Base-by-base conservation (phyloP, 2,329 filamentous ascomycete genomes). In the Pseudogymnoascus sp. region DNA sequence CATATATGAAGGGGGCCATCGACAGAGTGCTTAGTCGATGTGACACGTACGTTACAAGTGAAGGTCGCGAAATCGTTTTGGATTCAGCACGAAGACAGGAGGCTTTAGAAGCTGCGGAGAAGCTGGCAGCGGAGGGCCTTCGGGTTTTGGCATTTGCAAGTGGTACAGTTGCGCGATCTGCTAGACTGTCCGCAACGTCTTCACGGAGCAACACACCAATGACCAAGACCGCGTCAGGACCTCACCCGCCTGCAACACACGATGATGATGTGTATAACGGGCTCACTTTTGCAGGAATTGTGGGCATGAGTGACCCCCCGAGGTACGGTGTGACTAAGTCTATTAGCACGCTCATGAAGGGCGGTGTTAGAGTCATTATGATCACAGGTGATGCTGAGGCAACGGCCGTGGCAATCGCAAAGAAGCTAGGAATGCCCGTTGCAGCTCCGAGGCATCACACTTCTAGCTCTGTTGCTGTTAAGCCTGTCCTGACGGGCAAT, bases 281-380 rank as follows among this genome's bases (percentile, higher is more conserved):
- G 1, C 83, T 99, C 21, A 89, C 89, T 3, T 97, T 99, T 78
- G 89, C 93, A 36, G 95, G 95, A 4, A 77, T 97, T 28, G 91
- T 97, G 28, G 95, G 95, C 59, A 99, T 99, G 93, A 96, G 91
- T 69, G 95, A 99, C 73, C 95, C 95, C 4, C 95, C 95, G 2
- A 84, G 95, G 60, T 91, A 92, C 68, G 92, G 92, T 46, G 95
- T 99, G 7, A 89, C 91, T 68, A 88, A 89, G 67, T 92, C 93
- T 5, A 97, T 99, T 69, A 84, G 91, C 69, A 88, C 89, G 66
- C 79, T 99, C 63, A 93, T 97, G 88, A 87, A 91, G 59, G 95
- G 95, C 62, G 93, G 93, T 40, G 95, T 99, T 66, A 95, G 92
- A 75, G 91, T 99, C 59, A 96, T 99, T 70, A 99, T 99, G 95